These are phyloP conservation scores for Mollisiaceae sp. DNA, from an alignment of 2,329 filamentous ascomycete species.

Conservation along the genomic window DNA sequence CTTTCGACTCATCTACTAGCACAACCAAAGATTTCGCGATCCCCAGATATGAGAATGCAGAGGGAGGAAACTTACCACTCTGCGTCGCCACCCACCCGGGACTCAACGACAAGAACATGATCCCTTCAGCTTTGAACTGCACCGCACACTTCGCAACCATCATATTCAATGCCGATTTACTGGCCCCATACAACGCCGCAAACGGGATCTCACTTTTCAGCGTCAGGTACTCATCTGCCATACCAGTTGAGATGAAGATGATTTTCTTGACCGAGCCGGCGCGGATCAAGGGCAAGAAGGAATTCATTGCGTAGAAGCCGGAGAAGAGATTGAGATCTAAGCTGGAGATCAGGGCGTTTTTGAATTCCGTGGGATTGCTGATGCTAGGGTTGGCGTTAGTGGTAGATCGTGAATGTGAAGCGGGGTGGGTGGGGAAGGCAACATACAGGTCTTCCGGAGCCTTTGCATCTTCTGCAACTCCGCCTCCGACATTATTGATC, in stretches of 20 bases:
- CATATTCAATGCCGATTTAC: constrained; percentile 59
- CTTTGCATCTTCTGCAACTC: neutral
- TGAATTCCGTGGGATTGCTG: constrained; percentile 30
- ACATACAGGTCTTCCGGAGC: neutral
- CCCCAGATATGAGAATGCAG: neutral
- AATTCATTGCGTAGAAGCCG: constrained; percentile 57
- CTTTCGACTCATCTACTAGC: too few relatives aligned
- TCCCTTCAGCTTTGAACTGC: constrained; percentile 52
- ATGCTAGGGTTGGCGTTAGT: neutral
- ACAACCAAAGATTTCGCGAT: too few relatives aligned
- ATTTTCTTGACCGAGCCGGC: constrained; percentile 59
- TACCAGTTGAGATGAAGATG: constrained; percentile 54
- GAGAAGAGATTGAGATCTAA: constrained; percentile 57
- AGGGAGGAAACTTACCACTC: constrained; percentile 8
- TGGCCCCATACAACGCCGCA: constrained; percentile 50
- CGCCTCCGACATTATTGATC: constrained; percentile 17
- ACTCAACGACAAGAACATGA: constrained; percentile 57
- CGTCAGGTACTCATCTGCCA: constrained; percentile 53
- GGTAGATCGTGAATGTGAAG: neutral
- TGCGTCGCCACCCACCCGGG: constrained; percentile 55
- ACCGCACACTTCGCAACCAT: constrained; percentile 57
- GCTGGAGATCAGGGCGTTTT: constrained; percentile 31
- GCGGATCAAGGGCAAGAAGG: constrained; percentile 57
- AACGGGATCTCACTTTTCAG: constrained; percentile 45
- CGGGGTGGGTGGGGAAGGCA: neutral